Evolutionary conservation across 257 asterid species (phyloP).

Genomic region (Fraxinus pennsylvanica): DNA sequence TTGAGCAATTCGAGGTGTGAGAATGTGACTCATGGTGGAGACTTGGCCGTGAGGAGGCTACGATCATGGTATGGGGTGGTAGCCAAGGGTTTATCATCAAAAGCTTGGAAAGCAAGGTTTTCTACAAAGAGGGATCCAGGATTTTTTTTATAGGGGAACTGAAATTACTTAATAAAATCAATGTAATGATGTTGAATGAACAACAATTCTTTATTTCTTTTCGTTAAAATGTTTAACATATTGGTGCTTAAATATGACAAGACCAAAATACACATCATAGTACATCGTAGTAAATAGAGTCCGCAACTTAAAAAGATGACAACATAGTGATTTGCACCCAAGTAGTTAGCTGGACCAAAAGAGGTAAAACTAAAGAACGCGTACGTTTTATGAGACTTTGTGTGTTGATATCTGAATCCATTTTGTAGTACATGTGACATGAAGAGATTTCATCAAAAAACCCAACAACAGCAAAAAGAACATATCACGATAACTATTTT

Average conservation of each 20-base stretch:
- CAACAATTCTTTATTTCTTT: neutral
- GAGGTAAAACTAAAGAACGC: slow-evolving; percentile 36
- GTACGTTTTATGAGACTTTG: slow-evolving; percentile 99
- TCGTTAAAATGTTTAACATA: neutral
- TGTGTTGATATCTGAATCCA: slow-evolving; percentile 88
- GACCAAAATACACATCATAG: neutral
- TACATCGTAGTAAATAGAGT: slow-evolving; percentile 9
- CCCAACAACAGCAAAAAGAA: slow-evolving; percentile 7
- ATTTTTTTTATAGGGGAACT: too few relatives aligned
- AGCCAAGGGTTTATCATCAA: too few relatives aligned
- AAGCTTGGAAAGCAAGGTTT: too few relatives aligned
- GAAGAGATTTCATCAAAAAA: slow-evolving; percentile 36
- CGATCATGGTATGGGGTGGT: too few relatives aligned
- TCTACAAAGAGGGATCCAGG: too few relatives aligned
- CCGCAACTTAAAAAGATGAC: neutral
- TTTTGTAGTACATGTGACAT: slow-evolving; percentile 50
- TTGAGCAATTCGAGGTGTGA: too few relatives aligned
- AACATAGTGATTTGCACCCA: slow-evolving; percentile 1
- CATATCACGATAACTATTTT: neutral
- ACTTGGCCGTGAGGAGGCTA: too few relatives aligned
- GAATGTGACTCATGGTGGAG: too few relatives aligned
- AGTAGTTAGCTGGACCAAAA: slow-evolving; percentile 11
- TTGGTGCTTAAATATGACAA: neutral
- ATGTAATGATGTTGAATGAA: neutral
- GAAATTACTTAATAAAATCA: too few relatives aligned